phyloP scores from a whole-genome alignment of 257 asterid species.

The Solanum medicagineum region DNA sequence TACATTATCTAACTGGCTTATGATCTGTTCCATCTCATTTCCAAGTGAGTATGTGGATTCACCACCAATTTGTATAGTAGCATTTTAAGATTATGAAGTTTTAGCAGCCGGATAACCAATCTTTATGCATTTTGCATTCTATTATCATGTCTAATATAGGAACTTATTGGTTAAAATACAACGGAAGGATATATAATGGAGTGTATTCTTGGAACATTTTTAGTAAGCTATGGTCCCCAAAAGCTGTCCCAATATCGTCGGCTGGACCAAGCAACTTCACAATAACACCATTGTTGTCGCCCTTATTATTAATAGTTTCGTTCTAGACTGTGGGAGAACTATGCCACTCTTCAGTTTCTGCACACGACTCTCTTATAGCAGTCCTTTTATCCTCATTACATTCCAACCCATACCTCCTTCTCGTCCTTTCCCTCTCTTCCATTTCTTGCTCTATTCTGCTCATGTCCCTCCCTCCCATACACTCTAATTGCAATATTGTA shows the following conservation, averaged over 20 bases:
- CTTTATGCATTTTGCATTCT: neutral
- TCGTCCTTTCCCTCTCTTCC: constrained; percentile 9
- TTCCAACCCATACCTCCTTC: constrained; percentile 4
- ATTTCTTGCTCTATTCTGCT: constrained; percentile 25
- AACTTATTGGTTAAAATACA: neutral
- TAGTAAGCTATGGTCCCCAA: constrained; percentile 28
- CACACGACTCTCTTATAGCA: constrained; percentile 15
- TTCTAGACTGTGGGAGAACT: constrained; percentile 38
- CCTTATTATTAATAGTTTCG: constrained; percentile 47
- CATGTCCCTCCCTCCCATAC: constrained; percentile 24
- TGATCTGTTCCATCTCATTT: neutral
- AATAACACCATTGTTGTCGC: constrained; percentile 25
- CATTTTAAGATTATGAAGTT: neutral
- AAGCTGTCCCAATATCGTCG: constrained; percentile 37
- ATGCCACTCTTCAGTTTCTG: constrained; percentile 55
- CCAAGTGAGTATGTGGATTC: neutral
- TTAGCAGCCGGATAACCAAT: neutral
- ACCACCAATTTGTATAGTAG: neutral
- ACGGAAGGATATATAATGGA: neutral
- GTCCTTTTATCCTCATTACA: constrained; percentile 25
- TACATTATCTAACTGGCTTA: neutral
- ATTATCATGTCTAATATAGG: neutral
- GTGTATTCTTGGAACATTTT: neutral
- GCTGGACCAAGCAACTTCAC: constrained; percentile 41
- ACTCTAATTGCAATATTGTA: neutral